Evolutionary conservation across 2,329 filamentous ascomycete genomes (phyloP).

Genomic region (Neofusicoccum sp.): DNA sequence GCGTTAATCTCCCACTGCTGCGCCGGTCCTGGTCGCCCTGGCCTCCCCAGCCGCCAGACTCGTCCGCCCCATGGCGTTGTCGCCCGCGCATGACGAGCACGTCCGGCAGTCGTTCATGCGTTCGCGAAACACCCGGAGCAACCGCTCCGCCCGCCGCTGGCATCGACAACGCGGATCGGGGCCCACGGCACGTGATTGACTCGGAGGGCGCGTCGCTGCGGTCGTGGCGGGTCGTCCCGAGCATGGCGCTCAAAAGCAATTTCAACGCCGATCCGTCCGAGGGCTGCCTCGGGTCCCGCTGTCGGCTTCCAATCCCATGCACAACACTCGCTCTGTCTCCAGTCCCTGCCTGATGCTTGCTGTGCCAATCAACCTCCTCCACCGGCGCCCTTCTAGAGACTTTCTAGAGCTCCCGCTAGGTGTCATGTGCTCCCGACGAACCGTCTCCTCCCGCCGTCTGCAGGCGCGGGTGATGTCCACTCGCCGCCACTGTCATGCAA

Average conservation of each 20-base stretch:
- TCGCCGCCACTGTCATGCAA: neutral
- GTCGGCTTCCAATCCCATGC: constrained; percentile 10
- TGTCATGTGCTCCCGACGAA: neutral
- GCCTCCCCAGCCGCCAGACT: constrained; percentile 7
- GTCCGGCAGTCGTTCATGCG: constrained; percentile 3
- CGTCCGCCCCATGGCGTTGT: constrained; percentile 10
- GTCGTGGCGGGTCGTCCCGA: constrained; percentile 18
- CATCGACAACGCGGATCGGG: neutral
- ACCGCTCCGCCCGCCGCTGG: neutral
- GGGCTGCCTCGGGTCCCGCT: constrained; percentile 9
- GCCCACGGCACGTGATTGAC: constrained; percentile 5
- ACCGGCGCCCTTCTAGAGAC: constrained; percentile 13
- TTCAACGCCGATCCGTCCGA: constrained; percentile 14
- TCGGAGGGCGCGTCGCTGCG: constrained; percentile 10
- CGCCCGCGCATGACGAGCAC: constrained; percentile 9
- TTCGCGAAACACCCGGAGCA: constrained; percentile 8
- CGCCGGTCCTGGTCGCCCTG: constrained; percentile 2
- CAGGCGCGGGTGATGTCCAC: constrained; percentile 9
- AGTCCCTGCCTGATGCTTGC: constrained; percentile 6
- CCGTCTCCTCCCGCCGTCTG: neutral
- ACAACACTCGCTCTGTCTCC: neutral
- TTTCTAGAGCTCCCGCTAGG: constrained; percentile 11
- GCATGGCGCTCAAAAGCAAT: constrained; percentile 18
- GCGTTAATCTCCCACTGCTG: constrained; percentile 14
- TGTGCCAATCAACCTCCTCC: constrained; percentile 7